Evolutionary conservation across 495 filamentous ascomycete genomes (phyloP), one percentile per base, ranked within the genome.

Genomic region (Penicillium goetzii): DNA sequence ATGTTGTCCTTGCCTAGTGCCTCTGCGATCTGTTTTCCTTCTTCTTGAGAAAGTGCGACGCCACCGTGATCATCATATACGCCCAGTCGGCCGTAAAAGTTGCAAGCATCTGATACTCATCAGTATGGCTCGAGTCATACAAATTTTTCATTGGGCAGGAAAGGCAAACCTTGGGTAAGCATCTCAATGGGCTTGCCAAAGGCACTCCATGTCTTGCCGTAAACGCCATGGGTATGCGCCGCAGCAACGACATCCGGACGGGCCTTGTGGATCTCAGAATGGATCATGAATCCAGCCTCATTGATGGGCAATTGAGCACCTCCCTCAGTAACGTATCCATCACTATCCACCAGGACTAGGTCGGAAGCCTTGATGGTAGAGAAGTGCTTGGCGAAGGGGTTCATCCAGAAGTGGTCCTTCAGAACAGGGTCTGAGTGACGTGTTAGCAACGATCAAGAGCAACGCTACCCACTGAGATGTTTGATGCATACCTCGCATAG

Each of bases 211-310:
- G 83, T 79, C 67, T 78, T 77, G 4, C 77, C 80, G 64, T 82
- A 73, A 19, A 82, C 69, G 12, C 76, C 70, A 67, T 84, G 82
- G 3, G 81, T 80, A 68, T 83, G 82, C 36, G 80, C 81, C 21
- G 78, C 81, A 12, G 81, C 81, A 40, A 83, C 65, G 4, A 84
- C 80, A 74, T 84, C 81, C 12, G 79, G 80, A 14, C 82, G 72
- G 12, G 77, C 80, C 61, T 78, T 80, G 62, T 84, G 81, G 17
- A 84, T 79, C 59, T 81, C 81, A 0, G 74, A 78, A 70, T 84
- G 89, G 68, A 92, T 92, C 61, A 86, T 78, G 68, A 89, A 91
- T 3, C 87, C 89, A 5, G 89, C 88, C 25, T 86, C 84, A 72
- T 91, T 92, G 63, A 85, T 76, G 5, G 78, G 74, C 9, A 74